phyloP scores from a whole-genome alignment of 1,284 basidiomycete species.

The Leccinum ponderosum region DNA sequence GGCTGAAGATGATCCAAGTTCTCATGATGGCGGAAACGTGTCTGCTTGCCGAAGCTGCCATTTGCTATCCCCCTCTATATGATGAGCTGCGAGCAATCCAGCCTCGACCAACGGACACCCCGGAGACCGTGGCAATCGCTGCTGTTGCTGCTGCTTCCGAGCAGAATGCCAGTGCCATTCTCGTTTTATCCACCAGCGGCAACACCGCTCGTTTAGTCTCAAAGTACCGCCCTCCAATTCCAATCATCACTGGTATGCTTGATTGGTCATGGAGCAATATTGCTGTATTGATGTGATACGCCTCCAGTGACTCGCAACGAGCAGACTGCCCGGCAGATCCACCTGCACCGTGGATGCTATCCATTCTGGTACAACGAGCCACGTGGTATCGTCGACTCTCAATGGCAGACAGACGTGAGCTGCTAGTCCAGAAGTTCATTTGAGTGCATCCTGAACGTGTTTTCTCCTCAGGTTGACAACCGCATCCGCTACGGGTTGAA shows the following conservation, averaged over 20 bases:
- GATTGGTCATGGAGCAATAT: conserved; percentile 1
- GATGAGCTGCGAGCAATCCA: conserved; percentile 84
- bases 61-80: conserved; percentile 91
- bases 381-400: conserved; percentile 81
- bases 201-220: conserved; percentile 96
- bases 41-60: conserved; percentile 89
- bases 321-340: conserved; percentile 95
- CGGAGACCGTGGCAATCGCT: conserved; percentile 92
- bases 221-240: conserved; percentile 94
- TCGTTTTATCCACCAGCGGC: conserved; percentile 96
- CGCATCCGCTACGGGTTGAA: conserved; percentile 89
- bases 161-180: conserved; percentile 91
- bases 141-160: conserved; percentile 94
- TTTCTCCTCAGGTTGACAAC: conserved; percentile 70
- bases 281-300: conserved; percentile 5
- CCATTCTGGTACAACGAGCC: conserved; percentile 97
- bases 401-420: conserved; percentile 97
- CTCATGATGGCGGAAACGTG: conserved; percentile 99
- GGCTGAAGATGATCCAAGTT: conserved; percentile 49
- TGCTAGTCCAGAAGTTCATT: not conserved
- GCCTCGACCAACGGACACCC: conserved; percentile 86
- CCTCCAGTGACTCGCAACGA: conserved; percentile 88
- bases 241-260: conserved; percentile 86
- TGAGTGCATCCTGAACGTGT: conserved; percentile 1
- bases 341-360: conserved; percentile 96